Percentiles rank a stretch among this genome's conserved stretches.
Conservation (phyloP, 1,284 basidiomycete species). For the Naganishia cerealis region DNA sequence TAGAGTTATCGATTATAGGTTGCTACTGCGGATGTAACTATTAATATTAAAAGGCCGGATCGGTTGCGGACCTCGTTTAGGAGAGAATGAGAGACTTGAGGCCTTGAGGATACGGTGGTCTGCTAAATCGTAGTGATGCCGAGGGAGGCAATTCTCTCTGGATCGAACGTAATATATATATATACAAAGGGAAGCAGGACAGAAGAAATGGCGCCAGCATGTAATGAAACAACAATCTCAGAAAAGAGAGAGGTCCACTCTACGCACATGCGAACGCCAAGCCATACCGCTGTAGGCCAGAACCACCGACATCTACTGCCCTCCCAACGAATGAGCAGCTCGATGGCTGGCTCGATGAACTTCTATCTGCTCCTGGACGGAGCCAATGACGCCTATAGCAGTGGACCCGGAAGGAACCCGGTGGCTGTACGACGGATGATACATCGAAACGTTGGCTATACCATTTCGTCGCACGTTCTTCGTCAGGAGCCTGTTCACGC, state of each 20-base stretch:
- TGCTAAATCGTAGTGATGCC: neutral
- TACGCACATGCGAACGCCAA: no score
- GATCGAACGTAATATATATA: no score
- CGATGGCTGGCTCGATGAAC: neutral
- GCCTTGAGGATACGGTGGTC: neutral
- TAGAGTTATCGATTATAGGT: neutral
- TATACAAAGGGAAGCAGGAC: no score
- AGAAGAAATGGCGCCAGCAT: no score
- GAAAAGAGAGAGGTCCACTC: no score
- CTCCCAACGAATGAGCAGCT: neutral
- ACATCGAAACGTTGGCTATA: neutral
- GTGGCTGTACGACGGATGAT: neutral
- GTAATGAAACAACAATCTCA: no score
- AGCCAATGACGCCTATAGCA: neutral
- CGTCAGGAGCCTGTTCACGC: neutral
- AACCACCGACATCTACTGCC: neutral
- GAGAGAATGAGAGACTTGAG: neutral
- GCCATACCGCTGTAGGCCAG: no score
- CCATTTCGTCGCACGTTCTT: neutral
- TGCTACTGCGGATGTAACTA: no score
- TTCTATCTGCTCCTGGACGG: neutral
- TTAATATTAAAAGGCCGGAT: neutral
- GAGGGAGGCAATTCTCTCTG: no score
- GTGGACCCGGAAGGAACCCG: no score
- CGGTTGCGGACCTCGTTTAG: neutral